Evolutionary conservation across 1,284 basidiomycete genomes (phyloP).

Genomic region (Fistulina hepatica): DNA sequence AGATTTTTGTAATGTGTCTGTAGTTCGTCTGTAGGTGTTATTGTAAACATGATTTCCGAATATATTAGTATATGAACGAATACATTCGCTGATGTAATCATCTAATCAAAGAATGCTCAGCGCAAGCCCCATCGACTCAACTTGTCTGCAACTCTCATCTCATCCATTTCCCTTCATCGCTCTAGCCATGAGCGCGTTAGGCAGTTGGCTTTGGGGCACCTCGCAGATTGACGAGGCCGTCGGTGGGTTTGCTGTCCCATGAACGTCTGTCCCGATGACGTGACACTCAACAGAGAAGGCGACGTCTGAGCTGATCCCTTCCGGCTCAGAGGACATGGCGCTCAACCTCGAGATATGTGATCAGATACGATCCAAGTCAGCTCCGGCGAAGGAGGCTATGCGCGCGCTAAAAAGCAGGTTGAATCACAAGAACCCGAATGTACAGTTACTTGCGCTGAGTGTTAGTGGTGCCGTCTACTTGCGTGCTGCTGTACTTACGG

Average conservation of each 20-base stretch:
- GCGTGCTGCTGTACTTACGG: slow-evolving; percentile 3
- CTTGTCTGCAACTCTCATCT: too few species aligned
- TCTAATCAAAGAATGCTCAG: too few species aligned
- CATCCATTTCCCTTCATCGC: not conserved
- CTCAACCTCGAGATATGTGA: slow-evolving; percentile 95
- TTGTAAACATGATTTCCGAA: too few species aligned
- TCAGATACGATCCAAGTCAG: slow-evolving; percentile 88
- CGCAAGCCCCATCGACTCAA: too few species aligned
- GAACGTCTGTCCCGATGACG: not conserved
- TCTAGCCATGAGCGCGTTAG: slow-evolving; percentile 3
- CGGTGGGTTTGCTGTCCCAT: slow-evolving; percentile 34
- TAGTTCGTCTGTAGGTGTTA: too few species aligned
- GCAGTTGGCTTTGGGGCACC: slow-evolving; percentile 59
- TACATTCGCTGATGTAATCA: too few species aligned
- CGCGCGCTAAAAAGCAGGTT: slow-evolving; percentile 80
- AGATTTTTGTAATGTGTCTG: too few species aligned
- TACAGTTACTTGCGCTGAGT: slow-evolving; percentile 77
- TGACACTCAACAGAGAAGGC: slow-evolving; percentile 59
- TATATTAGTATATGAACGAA: too few species aligned
- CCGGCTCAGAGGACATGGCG: slow-evolving; percentile 82
- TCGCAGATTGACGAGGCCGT: slow-evolving; percentile 68
- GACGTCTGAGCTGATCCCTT: slow-evolving; percentile 79
- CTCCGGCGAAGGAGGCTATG: slow-evolving; percentile 80
- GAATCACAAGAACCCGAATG: slow-evolving; percentile 93
- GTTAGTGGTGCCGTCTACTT: slow-evolving; percentile 37